Evolutionary conservation across 345 rosid genomes (phyloP).

Genomic region (Kernera saxatilis): DNA sequence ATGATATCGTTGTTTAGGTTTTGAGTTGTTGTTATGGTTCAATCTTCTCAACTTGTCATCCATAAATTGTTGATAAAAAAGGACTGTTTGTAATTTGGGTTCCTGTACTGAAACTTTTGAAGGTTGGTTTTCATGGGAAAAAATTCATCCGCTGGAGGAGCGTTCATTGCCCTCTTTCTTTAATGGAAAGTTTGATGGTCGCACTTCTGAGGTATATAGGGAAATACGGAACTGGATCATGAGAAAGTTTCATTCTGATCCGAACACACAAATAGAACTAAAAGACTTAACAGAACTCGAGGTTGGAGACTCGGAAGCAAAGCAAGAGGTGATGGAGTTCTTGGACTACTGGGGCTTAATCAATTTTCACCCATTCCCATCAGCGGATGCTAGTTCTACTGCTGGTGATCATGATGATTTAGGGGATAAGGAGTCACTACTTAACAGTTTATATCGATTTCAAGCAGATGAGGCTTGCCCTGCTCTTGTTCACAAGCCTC

Average conservation of each 20-base stretch:
- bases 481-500: constrained; percentile 44
- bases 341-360: constrained; percentile 98
- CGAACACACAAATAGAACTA: constrained; percentile 49
- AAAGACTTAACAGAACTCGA: constrained; percentile 79
- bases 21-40: constrained; percentile 1
- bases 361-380: constrained; percentile 86
- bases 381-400: constrained; percentile 36
- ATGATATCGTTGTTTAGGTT: background rate
- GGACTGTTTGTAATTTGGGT: background rate
- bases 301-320: constrained; percentile 69
- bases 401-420: constrained; percentile 34
- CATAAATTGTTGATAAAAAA: background rate
- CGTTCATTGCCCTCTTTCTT: constrained; percentile 74
- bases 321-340: constrained; percentile 89
- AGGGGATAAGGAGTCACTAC: constrained; percentile 40
- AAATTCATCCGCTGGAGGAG: constrained; percentile 81
- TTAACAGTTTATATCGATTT: constrained; percentile 76
- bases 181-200: constrained; percentile 60
- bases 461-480: constrained; percentile 50
- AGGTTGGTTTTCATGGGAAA: constrained; percentile 99
- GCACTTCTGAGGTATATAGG: constrained; percentile 59
- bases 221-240: constrained; percentile 86
- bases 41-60: background rate
- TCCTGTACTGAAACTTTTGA: constrained; percentile 12
- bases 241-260: constrained; percentile 74